Percentiles rank a stretch among this genome's conserved stretches.
phyloP scores from a whole-genome alignment of 331 rosid species.

The Malus hybrid region DNA sequence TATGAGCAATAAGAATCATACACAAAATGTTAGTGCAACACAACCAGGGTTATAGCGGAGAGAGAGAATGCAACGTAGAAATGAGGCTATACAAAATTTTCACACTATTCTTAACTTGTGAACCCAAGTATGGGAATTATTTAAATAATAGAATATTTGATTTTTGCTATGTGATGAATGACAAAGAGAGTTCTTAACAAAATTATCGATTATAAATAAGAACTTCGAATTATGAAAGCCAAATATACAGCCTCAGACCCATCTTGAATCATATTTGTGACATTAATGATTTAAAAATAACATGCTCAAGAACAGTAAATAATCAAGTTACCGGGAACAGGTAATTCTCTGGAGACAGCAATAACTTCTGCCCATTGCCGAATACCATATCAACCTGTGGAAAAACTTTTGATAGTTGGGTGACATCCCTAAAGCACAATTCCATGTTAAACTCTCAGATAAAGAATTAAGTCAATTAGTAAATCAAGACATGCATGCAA shows the following conservation, averaged over 20 bases:
- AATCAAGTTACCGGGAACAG: constrained; percentile 39
- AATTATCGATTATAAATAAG: neutral
- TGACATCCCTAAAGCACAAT: constrained; percentile 28
- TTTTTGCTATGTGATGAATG: neutral
- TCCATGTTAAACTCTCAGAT: constrained; percentile 7
- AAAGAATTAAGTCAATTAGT: neutral
- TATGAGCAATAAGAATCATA: neutral
- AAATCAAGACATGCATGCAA: neutral
- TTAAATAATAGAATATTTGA: neutral
- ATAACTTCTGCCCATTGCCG: constrained; percentile 28
- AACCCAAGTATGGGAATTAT: too few relatives aligned
- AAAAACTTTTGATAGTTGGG: constrained; percentile 25
- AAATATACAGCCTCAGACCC: neutral
- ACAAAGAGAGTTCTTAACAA: neutral
- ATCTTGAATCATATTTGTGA: neutral
- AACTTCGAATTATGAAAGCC: neutral
- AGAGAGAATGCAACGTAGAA: neutral
- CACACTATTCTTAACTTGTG: neutral
- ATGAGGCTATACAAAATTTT: neutral
- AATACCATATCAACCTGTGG: constrained; percentile 44
- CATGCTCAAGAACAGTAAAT: constrained; percentile 1
- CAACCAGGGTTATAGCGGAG: neutral
- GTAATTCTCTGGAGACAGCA: constrained; percentile 38
- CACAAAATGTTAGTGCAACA: neutral
- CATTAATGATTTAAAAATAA: neutral